These are phyloP conservation scores for Friedmanniomyces simplex DNA, from an alignment of 495 filamentous ascomycete genomes.

Conservation along the genomic window DNA sequence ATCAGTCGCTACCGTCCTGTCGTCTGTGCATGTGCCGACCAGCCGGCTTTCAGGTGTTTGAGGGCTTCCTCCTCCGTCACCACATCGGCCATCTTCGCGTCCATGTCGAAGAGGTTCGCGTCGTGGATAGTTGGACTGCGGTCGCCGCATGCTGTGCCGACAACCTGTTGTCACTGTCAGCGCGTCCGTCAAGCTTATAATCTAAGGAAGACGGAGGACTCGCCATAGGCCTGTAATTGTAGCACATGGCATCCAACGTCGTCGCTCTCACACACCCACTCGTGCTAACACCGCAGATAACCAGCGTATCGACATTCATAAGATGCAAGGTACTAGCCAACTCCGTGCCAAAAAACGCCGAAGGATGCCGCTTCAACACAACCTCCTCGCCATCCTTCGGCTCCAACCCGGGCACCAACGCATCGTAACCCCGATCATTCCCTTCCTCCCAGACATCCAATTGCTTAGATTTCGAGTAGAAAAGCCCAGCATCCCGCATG, in stretches of 20 bases:
- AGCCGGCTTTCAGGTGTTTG: constrained; percentile 26
- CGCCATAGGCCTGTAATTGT: constrained; percentile 29
- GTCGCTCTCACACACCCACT: constrained; percentile 31
- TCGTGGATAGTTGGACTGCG: constrained; percentile 29
- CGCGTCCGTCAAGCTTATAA: neutral
- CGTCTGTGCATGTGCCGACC: constrained; percentile 4
- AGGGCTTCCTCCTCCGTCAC: constrained; percentile 29
- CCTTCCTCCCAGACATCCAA: constrained; percentile 31
- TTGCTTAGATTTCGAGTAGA: constrained; percentile 25
- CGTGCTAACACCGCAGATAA: constrained; percentile 32
- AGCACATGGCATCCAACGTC: constrained; percentile 31
- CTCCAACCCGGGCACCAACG: constrained; percentile 27
- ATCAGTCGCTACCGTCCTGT: neutral
- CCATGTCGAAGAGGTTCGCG: constrained; percentile 32
- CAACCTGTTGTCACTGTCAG: constrained; percentile 24
- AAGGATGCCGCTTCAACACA: constrained; percentile 30
- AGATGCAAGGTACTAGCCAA: constrained; percentile 25
- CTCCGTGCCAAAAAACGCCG: constrained; percentile 35
- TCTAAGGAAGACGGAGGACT: neutral
- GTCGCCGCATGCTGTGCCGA: constrained; percentile 31
- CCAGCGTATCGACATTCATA: constrained; percentile 30
- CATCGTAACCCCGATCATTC: constrained; percentile 26
- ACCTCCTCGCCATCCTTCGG: constrained; percentile 27
- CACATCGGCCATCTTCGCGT: constrained; percentile 33
- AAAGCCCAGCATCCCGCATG: constrained; percentile 31